Evolutionary conservation across 352 stramenopile genomes (phyloP).

Genomic region (Halophytophthora polymorphica): DNA sequence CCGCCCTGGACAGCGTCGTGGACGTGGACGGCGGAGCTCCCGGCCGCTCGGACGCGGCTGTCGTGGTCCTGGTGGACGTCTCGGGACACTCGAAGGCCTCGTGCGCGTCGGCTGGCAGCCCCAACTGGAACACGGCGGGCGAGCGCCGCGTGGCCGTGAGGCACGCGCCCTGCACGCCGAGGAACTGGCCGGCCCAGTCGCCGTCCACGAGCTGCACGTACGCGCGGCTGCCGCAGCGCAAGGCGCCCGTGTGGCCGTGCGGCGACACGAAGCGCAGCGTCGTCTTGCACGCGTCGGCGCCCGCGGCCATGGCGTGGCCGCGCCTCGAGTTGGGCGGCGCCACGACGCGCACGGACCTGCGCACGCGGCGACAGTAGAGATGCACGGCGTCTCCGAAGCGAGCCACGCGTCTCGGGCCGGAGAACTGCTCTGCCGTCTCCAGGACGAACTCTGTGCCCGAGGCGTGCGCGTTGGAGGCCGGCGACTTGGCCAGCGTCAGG

Average conservation of each 20-base stretch:
- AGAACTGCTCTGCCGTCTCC: slow-evolving; percentile 58
- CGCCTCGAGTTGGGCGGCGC: slow-evolving; percentile 49
- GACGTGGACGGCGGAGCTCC: background rate
- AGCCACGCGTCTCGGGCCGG: slow-evolving; percentile 31
- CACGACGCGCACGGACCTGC: slow-evolving; percentile 44
- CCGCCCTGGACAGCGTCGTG: background rate
- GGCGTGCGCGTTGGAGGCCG: slow-evolving; percentile 9
- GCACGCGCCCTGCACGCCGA: slow-evolving; percentile 50
- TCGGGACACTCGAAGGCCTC: slow-evolving; percentile 8
- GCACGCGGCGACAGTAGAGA: slow-evolving; percentile 41
- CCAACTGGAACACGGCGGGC: slow-evolving; percentile 37
- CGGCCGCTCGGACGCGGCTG: background rate
- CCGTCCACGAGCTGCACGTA: slow-evolving; percentile 54
- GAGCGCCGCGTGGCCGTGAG: slow-evolving; percentile 44
- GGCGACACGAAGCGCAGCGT: slow-evolving; percentile 57
- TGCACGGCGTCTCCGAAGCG: slow-evolving; percentile 56
- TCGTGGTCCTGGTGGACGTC: background rate
- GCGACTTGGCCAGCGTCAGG: slow-evolving; percentile 39
- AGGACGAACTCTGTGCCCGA: slow-evolving; percentile 42
- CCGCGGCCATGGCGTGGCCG: slow-evolving; percentile 47
- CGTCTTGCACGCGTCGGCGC: slow-evolving; percentile 27
- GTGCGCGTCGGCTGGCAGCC: slow-evolving; percentile 2
- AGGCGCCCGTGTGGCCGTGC: slow-evolving; percentile 33
- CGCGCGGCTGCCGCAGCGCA: slow-evolving; percentile 50
- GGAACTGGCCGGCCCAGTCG: slow-evolving; percentile 42